Evolutionary conservation across 805 yeast species (phyloP).

Genomic region (Yarrowia sp.): DNA sequence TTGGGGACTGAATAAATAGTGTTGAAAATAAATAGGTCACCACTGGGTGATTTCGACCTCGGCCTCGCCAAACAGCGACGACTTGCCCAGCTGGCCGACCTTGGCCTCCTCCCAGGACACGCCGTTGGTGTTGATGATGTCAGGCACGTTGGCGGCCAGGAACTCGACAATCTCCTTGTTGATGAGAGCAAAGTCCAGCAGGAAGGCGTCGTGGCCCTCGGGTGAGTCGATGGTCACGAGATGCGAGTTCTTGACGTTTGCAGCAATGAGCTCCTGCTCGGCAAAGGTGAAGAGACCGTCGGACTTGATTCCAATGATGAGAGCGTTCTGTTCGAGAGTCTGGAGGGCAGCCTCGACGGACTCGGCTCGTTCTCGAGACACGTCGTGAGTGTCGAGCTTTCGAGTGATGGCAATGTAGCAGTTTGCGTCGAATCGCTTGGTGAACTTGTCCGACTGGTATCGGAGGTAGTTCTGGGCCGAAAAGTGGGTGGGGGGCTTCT

Average conservation of each 20-base stretch:
- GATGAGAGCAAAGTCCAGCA: conserved; percentile 85
- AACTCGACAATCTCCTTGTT: conserved; percentile 74
- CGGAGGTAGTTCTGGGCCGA: conserved; percentile 95
- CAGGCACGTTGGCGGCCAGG: conserved; percentile 63
- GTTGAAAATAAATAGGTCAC: conserved; percentile 54
- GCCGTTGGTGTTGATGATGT: conserved; percentile 59
- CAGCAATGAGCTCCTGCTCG: conserved; percentile 86
- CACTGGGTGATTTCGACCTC: conserved; percentile 83
- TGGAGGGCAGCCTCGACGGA: conserved; percentile 60
- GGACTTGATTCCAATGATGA: conserved; percentile 86
- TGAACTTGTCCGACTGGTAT: conserved; percentile 92
- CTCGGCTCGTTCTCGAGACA: conserved; percentile 75
- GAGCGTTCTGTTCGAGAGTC: conserved; percentile 72
- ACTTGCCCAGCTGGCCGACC: conserved; percentile 47
- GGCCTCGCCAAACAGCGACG: conserved; percentile 90
- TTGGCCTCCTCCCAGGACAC: conserved; percentile 57
- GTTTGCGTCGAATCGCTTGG: conserved; percentile 91
- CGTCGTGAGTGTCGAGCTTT: conserved; percentile 93
- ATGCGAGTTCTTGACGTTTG: conserved; percentile 69
- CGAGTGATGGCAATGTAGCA: conserved; percentile 94
- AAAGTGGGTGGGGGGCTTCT: conserved; percentile 65
- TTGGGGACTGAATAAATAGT: conserved; percentile 39
- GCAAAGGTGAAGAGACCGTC: conserved; percentile 92
- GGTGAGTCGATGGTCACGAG: conserved; percentile 82
- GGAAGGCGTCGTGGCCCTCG: conserved; percentile 97